phyloP scores from a whole-genome alignment of 208 protist genomes.

The Leishmania lainsoni region DNA sequence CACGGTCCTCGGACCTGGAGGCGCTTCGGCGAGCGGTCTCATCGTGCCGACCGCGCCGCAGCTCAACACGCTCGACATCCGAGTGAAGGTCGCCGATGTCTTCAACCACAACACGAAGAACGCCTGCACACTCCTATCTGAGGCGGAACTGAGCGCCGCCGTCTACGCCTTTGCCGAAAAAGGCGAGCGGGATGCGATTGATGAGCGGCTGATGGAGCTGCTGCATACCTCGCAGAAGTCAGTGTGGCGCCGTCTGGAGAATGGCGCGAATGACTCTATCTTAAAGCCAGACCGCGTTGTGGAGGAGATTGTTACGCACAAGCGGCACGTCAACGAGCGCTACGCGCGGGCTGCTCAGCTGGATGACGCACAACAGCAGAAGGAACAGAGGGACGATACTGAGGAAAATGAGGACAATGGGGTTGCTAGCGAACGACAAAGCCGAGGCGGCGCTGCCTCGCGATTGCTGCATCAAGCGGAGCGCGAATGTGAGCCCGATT shows the following conservation, averaged over 20 bases:
- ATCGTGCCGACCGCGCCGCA: conserved; percentile 54
- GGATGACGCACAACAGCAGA: conserved; percentile 32
- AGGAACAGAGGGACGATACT: not conserved
- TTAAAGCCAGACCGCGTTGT: conserved; percentile 59
- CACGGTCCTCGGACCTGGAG: conserved; percentile 1
- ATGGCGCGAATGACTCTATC: conserved; percentile 59
- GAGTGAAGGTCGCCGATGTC: conserved; percentile 84
- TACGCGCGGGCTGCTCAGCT: conserved; percentile 50
- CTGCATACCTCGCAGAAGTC: conserved; percentile 71
- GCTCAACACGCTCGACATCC: conserved; percentile 77
- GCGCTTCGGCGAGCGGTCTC: conserved; percentile 8
- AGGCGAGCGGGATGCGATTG: conserved; percentile 84
- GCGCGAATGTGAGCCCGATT: conserved; percentile 13
- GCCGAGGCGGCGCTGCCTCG: conserved; percentile 10
- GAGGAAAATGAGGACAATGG: conserved; percentile 16
- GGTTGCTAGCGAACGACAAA: conserved; percentile 14
- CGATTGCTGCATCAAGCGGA: not conserved
- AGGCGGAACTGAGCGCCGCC: conserved; percentile 83
- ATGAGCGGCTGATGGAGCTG: conserved; percentile 76
- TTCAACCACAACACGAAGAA: conserved; percentile 79
- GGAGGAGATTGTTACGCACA: conserved; percentile 61
- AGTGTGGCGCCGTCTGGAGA: conserved; percentile 70
- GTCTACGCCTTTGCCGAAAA: conserved; percentile 91
- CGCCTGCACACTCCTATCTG: conserved; percentile 79
- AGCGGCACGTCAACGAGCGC: conserved; percentile 74